These are phyloP conservation scores for Arthroderma sp. DNA, from an alignment of 2,329 filamentous ascomycete genomes.

Conservation along the genomic window DNA sequence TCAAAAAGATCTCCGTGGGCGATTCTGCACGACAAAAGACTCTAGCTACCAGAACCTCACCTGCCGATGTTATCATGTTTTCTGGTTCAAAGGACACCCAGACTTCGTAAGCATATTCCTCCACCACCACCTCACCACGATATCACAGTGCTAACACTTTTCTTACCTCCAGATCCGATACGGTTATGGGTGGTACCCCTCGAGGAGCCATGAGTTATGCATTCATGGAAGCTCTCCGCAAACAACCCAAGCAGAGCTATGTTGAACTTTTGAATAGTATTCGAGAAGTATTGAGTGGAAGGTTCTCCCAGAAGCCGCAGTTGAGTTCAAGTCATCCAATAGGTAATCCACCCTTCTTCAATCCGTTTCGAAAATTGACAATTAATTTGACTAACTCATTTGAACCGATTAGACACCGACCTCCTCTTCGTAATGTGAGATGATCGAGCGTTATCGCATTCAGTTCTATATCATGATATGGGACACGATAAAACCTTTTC, in stretches of 20 bases:
- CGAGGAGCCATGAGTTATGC: slow-evolving; percentile 2
- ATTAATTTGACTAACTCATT: not conserved
- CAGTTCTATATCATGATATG: too few relatives aligned
- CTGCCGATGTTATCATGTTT: slow-evolving; percentile 3
- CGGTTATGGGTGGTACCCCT: not conserved
- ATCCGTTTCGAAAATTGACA: not conserved
- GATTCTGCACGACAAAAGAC: slow-evolving; percentile 1
- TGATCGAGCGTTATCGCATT: too few relatives aligned
- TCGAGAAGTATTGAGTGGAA: not conserved
- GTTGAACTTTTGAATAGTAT: slow-evolving; percentile 2
- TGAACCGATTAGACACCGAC: not conserved
- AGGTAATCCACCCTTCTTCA: not conserved
- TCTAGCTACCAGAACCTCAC: not conserved
- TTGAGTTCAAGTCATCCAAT: slow-evolving; percentile 3
- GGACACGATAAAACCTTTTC: too few relatives aligned
- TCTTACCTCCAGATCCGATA: not conserved
- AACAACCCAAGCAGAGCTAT: slow-evolving; percentile 3
- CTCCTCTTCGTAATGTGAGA: slow-evolving; percentile 3
- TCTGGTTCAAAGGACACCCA: slow-evolving; percentile 4
- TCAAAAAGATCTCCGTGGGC: slow-evolving; percentile 2
- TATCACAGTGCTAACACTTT: not conserved
- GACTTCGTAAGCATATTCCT: slow-evolving; percentile 1
- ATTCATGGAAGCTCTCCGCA: not conserved
- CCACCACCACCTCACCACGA: not conserved
- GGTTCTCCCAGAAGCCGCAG: slow-evolving; percentile 3